Evolutionary conservation across 1,284 basidiomycete genomes (phyloP).

Genomic region (Cryptococcus jaspeensis): DNA sequence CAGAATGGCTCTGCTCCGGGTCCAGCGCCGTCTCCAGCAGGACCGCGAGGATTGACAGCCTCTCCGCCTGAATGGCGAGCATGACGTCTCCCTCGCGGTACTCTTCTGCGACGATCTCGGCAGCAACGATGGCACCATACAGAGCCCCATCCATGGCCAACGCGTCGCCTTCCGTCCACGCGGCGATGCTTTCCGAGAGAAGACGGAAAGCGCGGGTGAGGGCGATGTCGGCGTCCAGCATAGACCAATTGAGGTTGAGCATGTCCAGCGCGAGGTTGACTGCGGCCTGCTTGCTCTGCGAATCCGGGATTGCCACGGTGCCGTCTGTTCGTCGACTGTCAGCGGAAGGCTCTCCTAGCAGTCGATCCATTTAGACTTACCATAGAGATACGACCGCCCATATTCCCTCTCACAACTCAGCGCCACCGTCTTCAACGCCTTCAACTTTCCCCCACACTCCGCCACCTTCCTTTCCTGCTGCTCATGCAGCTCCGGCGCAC

Average conservation of each 20-base stretch:
- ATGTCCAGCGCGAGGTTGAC: constrained; percentile 48
- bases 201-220: constrained; percentile 76
- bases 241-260: constrained; percentile 63
- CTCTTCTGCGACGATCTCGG: constrained; percentile 67
- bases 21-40: constrained; percentile 69
- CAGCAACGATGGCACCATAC: constrained; percentile 63
- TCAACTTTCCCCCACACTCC: constrained; percentile 40
- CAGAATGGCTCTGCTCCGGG: constrained; percentile 54
- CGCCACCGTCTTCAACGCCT: constrained; percentile 60
- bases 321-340: constrained; percentile 23
- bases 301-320: constrained; percentile 30
- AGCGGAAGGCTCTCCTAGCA: not conserved
- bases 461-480: constrained; percentile 23
- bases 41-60: constrained; percentile 70
- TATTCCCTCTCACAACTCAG: constrained; percentile 69
- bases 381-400: constrained; percentile 76
- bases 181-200: constrained; percentile 64
- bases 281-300: constrained; percentile 48
- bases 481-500: constrained; percentile 42
- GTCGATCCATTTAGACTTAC: constrained; percentile 13
- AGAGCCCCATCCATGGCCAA: constrained; percentile 61
- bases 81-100: constrained; percentile 77
- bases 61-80: constrained; percentile 72
- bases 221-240: constrained; percentile 73
- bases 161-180: constrained; percentile 63